Evolutionary conservation across 2,329 filamentous ascomycete species (phyloP).

Genomic region (Pseudogymnoascus sp.): DNA sequence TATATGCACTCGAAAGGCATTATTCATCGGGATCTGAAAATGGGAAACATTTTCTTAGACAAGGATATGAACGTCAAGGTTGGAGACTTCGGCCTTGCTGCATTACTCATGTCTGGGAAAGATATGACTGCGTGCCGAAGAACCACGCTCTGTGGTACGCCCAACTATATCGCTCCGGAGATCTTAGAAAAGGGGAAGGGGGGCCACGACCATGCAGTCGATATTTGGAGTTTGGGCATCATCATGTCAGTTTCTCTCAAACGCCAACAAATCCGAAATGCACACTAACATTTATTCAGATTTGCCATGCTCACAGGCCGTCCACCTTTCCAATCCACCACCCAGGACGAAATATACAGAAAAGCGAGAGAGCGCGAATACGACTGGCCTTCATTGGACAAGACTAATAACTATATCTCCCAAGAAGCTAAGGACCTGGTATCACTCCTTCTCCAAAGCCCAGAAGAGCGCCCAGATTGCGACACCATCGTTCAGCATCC

Average conservation of each 20-base stretch:
- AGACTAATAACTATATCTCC: slow-evolving; percentile 61
- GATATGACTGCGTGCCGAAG: slow-evolving; percentile 76
- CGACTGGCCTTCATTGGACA: slow-evolving; percentile 65
- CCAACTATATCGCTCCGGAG: slow-evolving; percentile 96
- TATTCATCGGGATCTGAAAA: slow-evolving; percentile 94
- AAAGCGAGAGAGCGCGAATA: slow-evolving; percentile 65
- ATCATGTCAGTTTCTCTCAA: slow-evolving; percentile 61
- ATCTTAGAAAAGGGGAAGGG: slow-evolving; percentile 90
- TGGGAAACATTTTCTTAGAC: slow-evolving; percentile 95
- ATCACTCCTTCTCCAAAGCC: slow-evolving; percentile 65
- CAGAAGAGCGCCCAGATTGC: slow-evolving; percentile 65
- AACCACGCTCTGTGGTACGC: slow-evolving; percentile 91
- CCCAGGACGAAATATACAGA: slow-evolving; percentile 77
- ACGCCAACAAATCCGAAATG: slow-evolving; percentile 13
- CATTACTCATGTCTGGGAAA: slow-evolving; percentile 80
- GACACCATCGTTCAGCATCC: slow-evolving; percentile 71
- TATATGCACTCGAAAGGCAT: slow-evolving; percentile 95
- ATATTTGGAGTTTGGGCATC: slow-evolving; percentile 96
- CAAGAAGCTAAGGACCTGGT: slow-evolving; percentile 71
- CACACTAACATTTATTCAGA: slow-evolving; percentile 36
- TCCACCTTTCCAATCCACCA: slow-evolving; percentile 89
- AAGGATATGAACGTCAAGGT: slow-evolving; percentile 95
- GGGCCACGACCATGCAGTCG: slow-evolving; percentile 94
- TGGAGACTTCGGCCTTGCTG: slow-evolving; percentile 92
- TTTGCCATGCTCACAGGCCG: slow-evolving; percentile 96